Evolutionary conservation across 108 stramenopile genomes (phyloP).

Genomic region (Seminavis robusta): DNA sequence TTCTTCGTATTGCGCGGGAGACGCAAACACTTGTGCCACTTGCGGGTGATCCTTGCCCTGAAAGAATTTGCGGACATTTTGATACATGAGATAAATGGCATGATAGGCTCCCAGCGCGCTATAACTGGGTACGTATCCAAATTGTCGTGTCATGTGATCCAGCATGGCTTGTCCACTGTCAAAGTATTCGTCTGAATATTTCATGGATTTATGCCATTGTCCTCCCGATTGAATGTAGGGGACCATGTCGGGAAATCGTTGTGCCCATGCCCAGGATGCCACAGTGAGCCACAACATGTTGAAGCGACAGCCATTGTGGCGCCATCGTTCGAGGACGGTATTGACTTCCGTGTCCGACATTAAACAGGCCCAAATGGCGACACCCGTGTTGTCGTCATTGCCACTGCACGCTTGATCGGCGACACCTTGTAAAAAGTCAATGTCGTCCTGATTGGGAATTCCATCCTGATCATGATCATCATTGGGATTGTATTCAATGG

Average conservation of each 20-base stretch:
- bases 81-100: conserved; percentile 17
- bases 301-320: conserved; percentile 33
- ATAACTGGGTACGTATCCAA: conserved; percentile 29
- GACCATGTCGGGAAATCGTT: conserved; percentile 12
- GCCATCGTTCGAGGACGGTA: conserved; percentile 21
- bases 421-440: conserved; percentile 14
- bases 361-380: conserved; percentile 40
- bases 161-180: conserved; percentile 24
- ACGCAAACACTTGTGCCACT: conserved; percentile 6
- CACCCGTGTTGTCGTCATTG: background rate
- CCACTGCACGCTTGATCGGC: background rate
- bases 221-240: conserved; percentile 44
- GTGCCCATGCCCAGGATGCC: conserved; percentile 43
- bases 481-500: conserved; percentile 27
- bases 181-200: conserved; percentile 42
- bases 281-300: conserved; percentile 33
- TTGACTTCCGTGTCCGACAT: conserved; percentile 31
- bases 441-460: conserved; percentile 27
- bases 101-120: conserved; percentile 28
- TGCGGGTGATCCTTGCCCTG: no score
- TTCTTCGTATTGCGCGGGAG: conserved; percentile 25
- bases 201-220: conserved; percentile 45
- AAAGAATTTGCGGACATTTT: no score
- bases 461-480: conserved; percentile 26
- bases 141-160: conserved; percentile 3